Percentiles rank a stretch among this genome's conserved stretches.
These are phyloP conservation scores for Fusarium avenaceum DNA, from an alignment of 2,329 filamentous ascomycete species.

Conservation along the genomic window DNA sequence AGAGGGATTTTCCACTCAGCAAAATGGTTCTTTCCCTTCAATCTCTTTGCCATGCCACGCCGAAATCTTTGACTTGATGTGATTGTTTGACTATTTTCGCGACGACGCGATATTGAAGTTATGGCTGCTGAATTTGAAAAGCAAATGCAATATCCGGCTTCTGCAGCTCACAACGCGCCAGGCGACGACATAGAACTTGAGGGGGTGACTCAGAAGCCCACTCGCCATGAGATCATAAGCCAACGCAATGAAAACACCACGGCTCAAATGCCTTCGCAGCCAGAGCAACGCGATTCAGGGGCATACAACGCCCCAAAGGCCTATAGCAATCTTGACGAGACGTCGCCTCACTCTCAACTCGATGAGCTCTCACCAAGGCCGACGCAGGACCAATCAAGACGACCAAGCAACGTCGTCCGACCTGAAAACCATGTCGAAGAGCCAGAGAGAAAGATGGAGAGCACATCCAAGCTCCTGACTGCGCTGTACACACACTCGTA, in stretches of 20 bases:
- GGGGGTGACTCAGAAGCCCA: slow-evolving; percentile 2
- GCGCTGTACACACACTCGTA: slow-evolving; percentile 82
- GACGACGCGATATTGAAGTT: slow-evolving; percentile 2
- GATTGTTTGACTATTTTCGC: neutral
- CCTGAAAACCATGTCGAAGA: slow-evolving; percentile 1
- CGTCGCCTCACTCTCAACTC: slow-evolving; percentile 36
- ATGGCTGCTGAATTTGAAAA: slow-evolving; percentile 14
- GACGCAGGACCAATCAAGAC: slow-evolving; percentile 13
- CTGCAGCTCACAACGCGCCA: slow-evolving; percentile 13
- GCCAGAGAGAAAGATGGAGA: slow-evolving; percentile 23
- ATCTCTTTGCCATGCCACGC: neutral
- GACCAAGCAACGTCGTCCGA: slow-evolving; percentile 19
- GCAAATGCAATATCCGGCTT: slow-evolving; percentile 1
- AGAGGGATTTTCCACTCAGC: neutral
- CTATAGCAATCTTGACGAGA: slow-evolving; percentile 61
- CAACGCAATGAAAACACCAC: neutral
- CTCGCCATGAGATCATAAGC: neutral
- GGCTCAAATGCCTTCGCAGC: neutral
- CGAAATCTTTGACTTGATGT: slow-evolving; percentile 7
- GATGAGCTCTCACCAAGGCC: slow-evolving; percentile 9
- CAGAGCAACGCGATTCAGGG: slow-evolving; percentile 24
- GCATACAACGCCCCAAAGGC: slow-evolving; percentile 49
- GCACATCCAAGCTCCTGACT: slow-evolving; percentile 65
- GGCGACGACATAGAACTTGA: slow-evolving; percentile 5
- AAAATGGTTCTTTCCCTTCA: slow-evolving; percentile 13